Evolutionary conservation across 148 eudicot species (phyloP).

Genomic region (Silene latifolia): DNA sequence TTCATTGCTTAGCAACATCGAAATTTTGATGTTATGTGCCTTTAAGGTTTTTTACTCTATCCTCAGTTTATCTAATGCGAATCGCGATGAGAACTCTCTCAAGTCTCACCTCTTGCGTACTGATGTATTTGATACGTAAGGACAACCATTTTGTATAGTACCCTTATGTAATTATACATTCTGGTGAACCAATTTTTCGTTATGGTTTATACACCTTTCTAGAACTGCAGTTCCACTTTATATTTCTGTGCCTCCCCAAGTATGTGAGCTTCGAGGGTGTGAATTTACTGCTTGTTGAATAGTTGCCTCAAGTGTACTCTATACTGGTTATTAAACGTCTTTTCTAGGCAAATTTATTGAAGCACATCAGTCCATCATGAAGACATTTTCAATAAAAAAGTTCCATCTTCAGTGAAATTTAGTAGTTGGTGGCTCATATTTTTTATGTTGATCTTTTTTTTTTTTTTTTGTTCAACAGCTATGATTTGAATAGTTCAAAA

Average conservation of each 20-base stretch:
- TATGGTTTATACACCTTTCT: background rate
- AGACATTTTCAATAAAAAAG: background rate
- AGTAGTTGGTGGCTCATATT: background rate
- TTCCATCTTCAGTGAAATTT: background rate
- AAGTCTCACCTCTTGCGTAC: background rate
- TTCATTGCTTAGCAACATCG: background rate
- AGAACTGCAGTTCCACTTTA: background rate
- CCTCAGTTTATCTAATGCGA: background rate
- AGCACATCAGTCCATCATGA: background rate
- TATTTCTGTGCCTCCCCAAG: background rate
- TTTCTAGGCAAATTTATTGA: background rate
- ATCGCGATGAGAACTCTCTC: background rate
- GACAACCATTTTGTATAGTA: background rate
- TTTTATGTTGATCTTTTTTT: constrained; percentile 9
- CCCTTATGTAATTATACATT: background rate
- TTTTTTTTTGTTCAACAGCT: constrained; percentile 43
- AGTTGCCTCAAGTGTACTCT: background rate
- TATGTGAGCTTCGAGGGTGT: background rate
- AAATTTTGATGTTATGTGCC: background rate
- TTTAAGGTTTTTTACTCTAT: background rate
- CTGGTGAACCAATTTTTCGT: background rate
- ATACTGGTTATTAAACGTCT: background rate
- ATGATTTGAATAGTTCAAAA: constrained; percentile 65
- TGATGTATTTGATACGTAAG: background rate
- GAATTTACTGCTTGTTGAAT: background rate